phyloP scores from a whole-genome alignment of 2,329 filamentous ascomycete species.

The Trichophyton verrucosum region DNA sequence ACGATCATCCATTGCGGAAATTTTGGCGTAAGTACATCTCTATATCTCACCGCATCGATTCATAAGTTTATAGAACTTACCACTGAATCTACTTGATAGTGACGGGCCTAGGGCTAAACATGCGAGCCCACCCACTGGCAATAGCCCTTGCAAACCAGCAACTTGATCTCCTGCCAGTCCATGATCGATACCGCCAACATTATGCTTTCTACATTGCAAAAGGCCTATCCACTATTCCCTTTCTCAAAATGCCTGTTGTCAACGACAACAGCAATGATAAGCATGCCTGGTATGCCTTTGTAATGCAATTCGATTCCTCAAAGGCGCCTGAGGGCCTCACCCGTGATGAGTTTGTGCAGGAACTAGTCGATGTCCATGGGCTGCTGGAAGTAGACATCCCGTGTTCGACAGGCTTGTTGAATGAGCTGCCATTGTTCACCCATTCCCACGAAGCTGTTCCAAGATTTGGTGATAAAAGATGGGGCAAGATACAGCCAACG shows the following conservation, averaged over 20 bases:
- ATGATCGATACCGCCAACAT: background rate
- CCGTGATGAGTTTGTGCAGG: background rate
- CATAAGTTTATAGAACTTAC: background rate
- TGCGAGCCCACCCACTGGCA: conserved; percentile 1
- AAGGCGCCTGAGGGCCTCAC: background rate
- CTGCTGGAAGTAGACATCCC: background rate
- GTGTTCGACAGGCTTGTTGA: background rate
- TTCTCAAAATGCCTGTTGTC: conserved; percentile 2
- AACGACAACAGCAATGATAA: background rate
- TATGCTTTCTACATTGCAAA: background rate
- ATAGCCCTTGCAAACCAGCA: background rate
- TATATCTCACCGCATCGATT: background rate
- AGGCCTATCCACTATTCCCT: background rate
- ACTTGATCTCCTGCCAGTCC: background rate
- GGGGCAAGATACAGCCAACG: background rate
- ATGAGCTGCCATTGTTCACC: background rate
- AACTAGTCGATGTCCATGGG: background rate
- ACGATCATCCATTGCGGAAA: conserved; percentile 1
- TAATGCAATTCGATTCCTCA: background rate
- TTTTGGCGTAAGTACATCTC: background rate
- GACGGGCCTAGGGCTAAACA: conserved; percentile 1
- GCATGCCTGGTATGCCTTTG: conserved; percentile 5
- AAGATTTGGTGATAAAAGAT: background rate
- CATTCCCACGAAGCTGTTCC: background rate
- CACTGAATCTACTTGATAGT: background rate